Evolutionary conservation across 805 yeast species (phyloP).

Genomic region (Ascoidea asiatica): DNA sequence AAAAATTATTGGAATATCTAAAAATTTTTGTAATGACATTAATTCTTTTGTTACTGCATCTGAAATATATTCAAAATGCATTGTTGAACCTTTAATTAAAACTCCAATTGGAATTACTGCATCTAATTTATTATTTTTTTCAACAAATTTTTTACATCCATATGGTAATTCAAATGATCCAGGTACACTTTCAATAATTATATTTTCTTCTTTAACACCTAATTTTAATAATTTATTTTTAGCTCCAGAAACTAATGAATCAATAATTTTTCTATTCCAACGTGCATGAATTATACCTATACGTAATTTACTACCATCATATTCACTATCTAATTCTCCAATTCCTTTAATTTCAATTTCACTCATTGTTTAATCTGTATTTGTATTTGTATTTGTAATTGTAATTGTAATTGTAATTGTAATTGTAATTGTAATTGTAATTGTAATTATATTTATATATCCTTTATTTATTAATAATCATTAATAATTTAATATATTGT

Average conservation of each 20-base stretch:
- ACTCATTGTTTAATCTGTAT: too few species aligned
- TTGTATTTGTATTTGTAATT: too few species aligned
- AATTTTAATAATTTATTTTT: constrained; percentile 38
- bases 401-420: too few species aligned
- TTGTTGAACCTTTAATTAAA: constrained; percentile 89
- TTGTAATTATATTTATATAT: too few species aligned
- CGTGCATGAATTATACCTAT: constrained; percentile 91
- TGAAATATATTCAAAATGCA: constrained; percentile 97
- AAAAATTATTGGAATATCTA: constrained; percentile 73
- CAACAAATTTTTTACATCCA: constrained; percentile 45
- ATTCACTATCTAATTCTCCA: constrained; percentile 55
- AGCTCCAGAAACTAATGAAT: constrained; percentile 72
- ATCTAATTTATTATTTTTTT: constrained; percentile 41
- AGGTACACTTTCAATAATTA: constrained; percentile 76
- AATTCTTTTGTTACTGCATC: constrained; percentile 77
- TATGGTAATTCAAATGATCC: constrained; percentile 92
- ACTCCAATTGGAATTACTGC: constrained; percentile 92
- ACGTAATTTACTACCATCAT: constrained; percentile 55
- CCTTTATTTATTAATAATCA: too few species aligned
- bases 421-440: too few species aligned
- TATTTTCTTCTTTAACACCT: constrained; percentile 68
- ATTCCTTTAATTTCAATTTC: constrained; percentile 57
- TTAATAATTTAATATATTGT: too few species aligned
- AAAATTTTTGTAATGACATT: constrained; percentile 65
- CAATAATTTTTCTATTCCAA: constrained; percentile 77